phyloP scores from a whole-genome alignment of 495 filamentous ascomycete species.

The Penicillium tannophilum region DNA sequence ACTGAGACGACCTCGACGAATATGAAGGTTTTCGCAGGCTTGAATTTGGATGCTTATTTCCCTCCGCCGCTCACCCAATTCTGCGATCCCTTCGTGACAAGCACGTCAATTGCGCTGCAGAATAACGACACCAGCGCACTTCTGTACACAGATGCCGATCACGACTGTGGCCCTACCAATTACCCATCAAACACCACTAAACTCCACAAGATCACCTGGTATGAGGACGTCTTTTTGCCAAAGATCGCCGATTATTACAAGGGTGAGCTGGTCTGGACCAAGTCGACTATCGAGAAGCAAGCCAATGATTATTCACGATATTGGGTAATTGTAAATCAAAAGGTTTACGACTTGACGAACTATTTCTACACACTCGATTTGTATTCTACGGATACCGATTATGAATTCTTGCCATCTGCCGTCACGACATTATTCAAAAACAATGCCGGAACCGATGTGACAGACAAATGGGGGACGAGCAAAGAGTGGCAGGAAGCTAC shows the following conservation, averaged over 20 bases:
- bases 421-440: slow-evolving; percentile 67
- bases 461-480: slow-evolving; percentile 60
- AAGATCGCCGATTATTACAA: slow-evolving; percentile 84
- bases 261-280: slow-evolving; percentile 79
- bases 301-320: slow-evolving; percentile 68
- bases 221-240: slow-evolving; percentile 69
- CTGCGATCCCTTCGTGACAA: slow-evolving; percentile 66
- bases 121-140: slow-evolving; percentile 63
- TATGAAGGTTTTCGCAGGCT: slow-evolving; percentile 78
- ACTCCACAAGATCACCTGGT: slow-evolving; percentile 73
- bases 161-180: slow-evolving; percentile 63
- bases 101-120: slow-evolving; percentile 52
- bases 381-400: slow-evolving; percentile 52
- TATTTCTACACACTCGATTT: slow-evolving; percentile 73
- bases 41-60: slow-evolving; percentile 83
- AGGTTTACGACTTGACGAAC: slow-evolving; percentile 86
- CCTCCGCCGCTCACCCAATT: slow-evolving; percentile 72
- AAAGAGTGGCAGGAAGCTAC: slow-evolving; percentile 56
- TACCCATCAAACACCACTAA: slow-evolving; percentile 54
- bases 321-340: slow-evolving; percentile 77
- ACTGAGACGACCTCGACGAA: slow-evolving; percentile 58
- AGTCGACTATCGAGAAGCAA: slow-evolving; percentile 46
- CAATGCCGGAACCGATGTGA: slow-evolving; percentile 79
- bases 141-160: slow-evolving; percentile 51
- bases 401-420: slow-evolving; percentile 66